Base-by-base conservation (phyloP, 768 basidiomycete genomes). In the Strobilomyces dryophilus region DNA sequence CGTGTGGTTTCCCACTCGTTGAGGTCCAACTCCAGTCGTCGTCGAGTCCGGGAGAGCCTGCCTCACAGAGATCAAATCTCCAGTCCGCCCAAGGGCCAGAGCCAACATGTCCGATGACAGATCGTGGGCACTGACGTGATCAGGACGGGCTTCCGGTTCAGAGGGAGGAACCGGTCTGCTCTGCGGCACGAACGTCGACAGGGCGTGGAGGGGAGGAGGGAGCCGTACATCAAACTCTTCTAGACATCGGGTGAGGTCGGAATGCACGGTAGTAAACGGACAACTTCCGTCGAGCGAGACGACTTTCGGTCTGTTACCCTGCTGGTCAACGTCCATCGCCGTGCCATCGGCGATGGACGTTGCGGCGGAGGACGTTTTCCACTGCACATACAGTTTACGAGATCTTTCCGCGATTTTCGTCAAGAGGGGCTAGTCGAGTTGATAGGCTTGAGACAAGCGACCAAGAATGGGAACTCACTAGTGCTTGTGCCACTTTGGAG, bases 401-500 rank as follows among this genome's bases (percentile, higher is more conserved):
- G 80, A 75, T 61, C 79, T 80, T 15, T 82, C 79, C 48, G 72
- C 63, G 5, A 84, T 72, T 61, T 78, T 81, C 53, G 80, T 79
- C 57, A 84, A 71, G 20, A 82, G 69, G n/a, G 79, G 78, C 83
- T 84, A 54, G 26, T 8, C 44, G 36, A 20, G 41, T 32, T 27
- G 8, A 42, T 62, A 31, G 67, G 56, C 53, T 51, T 24, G 31
- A 48, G 45, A 15, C 39, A 5, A n/a, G 5, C 21, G 24, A 14
- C 24, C 5, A 21, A 29, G 27, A 15, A 32, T 46, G 17, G 14
- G 27, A 8, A 73, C 79, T 51, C 59, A 83, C 85, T 44, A 84
- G 70, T 31, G 82, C 79, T 61, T 82, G 82, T 14, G 75, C 76
- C 44, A 81, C 81, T 56, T 81, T 80, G 6, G 83, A 79, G 44